phyloP scores from a whole-genome alignment of 345 rosid species.

The Brassica napus region Da-Ae NC_063444.1:28103001-28103500 shows the following conservation, averaged over 20 bases:
- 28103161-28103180: background rate
- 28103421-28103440: background rate
- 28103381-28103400: background rate
- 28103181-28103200: slow-evolving; percentile 47
- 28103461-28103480: slow-evolving; percentile 42
- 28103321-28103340: background rate
- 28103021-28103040: slow-evolving; percentile 61
- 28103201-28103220: slow-evolving; percentile 41
- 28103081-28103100: slow-evolving; percentile 59
- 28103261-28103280: slow-evolving; percentile 44
- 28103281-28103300: background rate
- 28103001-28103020: slow-evolving; percentile 53
- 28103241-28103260: slow-evolving; percentile 63
- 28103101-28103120: slow-evolving; percentile 52
- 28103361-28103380: background rate
- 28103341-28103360: background rate
- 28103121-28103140: background rate
- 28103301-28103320: background rate
- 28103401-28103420: background rate
- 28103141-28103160: background rate
- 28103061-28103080: slow-evolving; percentile 50
- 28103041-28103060: slow-evolving; percentile 47
- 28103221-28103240: slow-evolving; percentile 42
- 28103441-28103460: background rate
- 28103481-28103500: background rate